Conservation (phyloP, 805 yeast genomes). For the Starmerella vaccinii region DNA sequence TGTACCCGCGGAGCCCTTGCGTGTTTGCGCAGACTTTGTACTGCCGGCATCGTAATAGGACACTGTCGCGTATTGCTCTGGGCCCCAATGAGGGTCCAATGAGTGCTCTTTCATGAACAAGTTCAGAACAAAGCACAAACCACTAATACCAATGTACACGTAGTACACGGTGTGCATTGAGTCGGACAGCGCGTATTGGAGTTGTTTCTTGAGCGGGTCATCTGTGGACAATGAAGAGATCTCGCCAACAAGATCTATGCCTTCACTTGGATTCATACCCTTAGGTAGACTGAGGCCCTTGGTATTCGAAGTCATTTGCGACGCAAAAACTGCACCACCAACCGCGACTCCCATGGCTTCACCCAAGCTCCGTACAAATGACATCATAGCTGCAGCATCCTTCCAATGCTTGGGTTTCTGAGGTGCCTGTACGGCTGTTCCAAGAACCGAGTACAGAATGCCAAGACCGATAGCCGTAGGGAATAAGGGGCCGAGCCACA, state of each 20-base stretch:
- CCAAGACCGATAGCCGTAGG: constrained; percentile 41
- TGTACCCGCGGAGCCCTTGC: neutral
- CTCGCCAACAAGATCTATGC: constrained; percentile 16
- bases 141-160: constrained; percentile 20
- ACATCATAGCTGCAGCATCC: constrained; percentile 26
- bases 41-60: neutral
- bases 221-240: constrained; percentile 11
- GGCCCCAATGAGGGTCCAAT: constrained; percentile 11
- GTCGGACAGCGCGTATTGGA: constrained; percentile 14
- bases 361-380: constrained; percentile 26
- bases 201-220: constrained; percentile 2
- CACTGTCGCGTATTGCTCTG: neutral
- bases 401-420: constrained; percentile 20
- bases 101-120: constrained; percentile 20
- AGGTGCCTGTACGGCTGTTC: constrained; percentile 25
- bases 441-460: constrained; percentile 35
- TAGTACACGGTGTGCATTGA: constrained; percentile 20
- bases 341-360: constrained; percentile 28
- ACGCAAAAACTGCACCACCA: constrained; percentile 27
- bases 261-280: constrained; percentile 15
- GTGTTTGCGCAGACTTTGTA: neutral
- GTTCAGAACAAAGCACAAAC: constrained; percentile 17
- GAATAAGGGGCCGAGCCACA: constrained; percentile 38
- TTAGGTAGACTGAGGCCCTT: neutral
- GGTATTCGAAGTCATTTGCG: constrained; percentile 12